Percentiles rank a stretch among this genome's conserved stretches.
Conservation (phyloP, 2,329 filamentous ascomycete species). For the Biscogniauxia marginata region DNA sequence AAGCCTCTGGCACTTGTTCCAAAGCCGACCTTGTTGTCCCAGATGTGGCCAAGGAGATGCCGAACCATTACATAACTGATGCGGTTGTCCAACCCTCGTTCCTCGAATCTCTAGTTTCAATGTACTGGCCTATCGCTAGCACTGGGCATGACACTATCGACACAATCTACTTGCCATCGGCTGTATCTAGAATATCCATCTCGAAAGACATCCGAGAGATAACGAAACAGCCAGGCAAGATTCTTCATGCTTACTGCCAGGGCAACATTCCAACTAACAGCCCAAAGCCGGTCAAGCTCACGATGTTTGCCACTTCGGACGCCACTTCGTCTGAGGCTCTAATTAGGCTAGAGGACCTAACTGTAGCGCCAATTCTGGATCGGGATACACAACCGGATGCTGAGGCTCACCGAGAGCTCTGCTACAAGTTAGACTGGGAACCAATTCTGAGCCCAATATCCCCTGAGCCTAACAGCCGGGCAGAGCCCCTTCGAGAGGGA, state of each 20-base stretch:
- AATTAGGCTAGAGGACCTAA: slow-evolving; percentile 37
- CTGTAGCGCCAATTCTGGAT: slow-evolving; percentile 42
- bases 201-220: slow-evolving; percentile 30
- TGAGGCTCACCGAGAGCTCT: slow-evolving; percentile 40
- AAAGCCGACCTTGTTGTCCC: slow-evolving; percentile 35
- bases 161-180: slow-evolving; percentile 43
- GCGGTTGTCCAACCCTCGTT: slow-evolving; percentile 38
- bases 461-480: slow-evolving; percentile 10
- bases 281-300: slow-evolving; percentile 37
- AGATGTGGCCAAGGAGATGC: slow-evolving; percentile 41
- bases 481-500: slow-evolving; percentile 10
- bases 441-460: slow-evolving; percentile 34
- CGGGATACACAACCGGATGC: slow-evolving; percentile 28
- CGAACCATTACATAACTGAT: slow-evolving; percentile 34
- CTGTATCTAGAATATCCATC: slow-evolving; percentile 39
- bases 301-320: slow-evolving; percentile 34
- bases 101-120: slow-evolving; percentile 41
- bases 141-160: slow-evolving; percentile 30
- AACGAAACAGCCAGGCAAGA: slow-evolving; percentile 29
- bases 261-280: slow-evolving; percentile 28
- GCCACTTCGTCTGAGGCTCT: slow-evolving; percentile 32
- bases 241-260: slow-evolving; percentile 37
- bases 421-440: slow-evolving; percentile 48
- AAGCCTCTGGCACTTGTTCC: slow-evolving; percentile 36
- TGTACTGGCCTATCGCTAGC: slow-evolving; percentile 41